A percentile compares a stretch with the other conserved stretches of the same genome.
Evolutionary conservation across 2,329 filamentous ascomycete genomes (phyloP).

Genomic region (Scedosporium boydii): DNA sequence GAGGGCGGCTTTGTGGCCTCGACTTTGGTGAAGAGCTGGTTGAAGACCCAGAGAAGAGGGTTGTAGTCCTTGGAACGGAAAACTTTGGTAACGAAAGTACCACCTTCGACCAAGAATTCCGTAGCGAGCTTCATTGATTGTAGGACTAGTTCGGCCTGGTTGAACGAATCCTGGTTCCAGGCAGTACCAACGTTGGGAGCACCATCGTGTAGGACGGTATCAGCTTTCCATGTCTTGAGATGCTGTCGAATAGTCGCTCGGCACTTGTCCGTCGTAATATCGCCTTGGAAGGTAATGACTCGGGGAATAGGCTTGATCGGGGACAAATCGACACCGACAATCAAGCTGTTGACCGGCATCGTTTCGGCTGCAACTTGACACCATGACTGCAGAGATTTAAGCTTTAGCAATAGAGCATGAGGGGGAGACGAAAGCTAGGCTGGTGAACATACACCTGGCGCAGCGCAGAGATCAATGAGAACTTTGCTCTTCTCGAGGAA

Average conservation of each 20-base stretch:
- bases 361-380: slow-evolving; percentile 92
- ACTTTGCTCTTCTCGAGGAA: slow-evolving; percentile 97
- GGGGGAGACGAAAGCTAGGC: not conserved
- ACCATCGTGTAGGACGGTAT: slow-evolving; percentile 92
- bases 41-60: slow-evolving; percentile 91
- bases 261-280: slow-evolving; percentile 96
- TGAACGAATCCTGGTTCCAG: slow-evolving; percentile 97
- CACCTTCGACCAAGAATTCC: slow-evolving; percentile 81
- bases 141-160: slow-evolving; percentile 85
- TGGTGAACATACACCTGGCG: slow-evolving; percentile 62
- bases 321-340: slow-evolving; percentile 86
- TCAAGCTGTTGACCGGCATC: slow-evolving; percentile 84
- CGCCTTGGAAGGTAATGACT: slow-evolving; percentile 91
- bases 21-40: slow-evolving; percentile 89
- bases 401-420: slow-evolving; percentile 15
- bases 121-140: slow-evolving; percentile 89
- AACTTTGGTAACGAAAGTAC: slow-evolving; percentile 94
- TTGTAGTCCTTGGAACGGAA: slow-evolving; percentile 98
- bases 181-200: slow-evolving; percentile 96
- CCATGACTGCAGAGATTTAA: slow-evolving; percentile 57
- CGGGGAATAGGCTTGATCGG: slow-evolving; percentile 94
- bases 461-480: slow-evolving; percentile 92
- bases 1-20: slow-evolving; percentile 97
- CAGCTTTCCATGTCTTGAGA: slow-evolving; percentile 91
- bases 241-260: slow-evolving; percentile 81